Evolutionary conservation across 352 stramenopile genomes (phyloP).

Genomic region (Phytopythium cucurbitacearum): DNA sequence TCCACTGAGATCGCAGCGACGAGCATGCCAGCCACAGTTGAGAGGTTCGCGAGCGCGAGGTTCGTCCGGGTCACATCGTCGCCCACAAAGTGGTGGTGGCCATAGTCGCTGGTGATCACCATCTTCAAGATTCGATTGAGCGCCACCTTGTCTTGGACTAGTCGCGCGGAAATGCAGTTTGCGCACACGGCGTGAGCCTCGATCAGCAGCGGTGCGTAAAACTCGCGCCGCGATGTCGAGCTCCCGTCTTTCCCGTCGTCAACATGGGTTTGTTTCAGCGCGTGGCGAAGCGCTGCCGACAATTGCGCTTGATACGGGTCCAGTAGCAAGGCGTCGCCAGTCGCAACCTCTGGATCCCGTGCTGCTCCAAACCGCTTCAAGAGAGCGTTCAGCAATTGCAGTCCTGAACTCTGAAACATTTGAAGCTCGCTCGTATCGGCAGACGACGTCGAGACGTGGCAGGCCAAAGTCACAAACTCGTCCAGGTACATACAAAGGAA

Average conservation of each 20-base stretch:
- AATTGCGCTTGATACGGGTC: constrained; percentile 84
- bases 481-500: constrained; percentile 87
- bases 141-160: constrained; percentile 73
- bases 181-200: constrained; percentile 66
- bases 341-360: constrained; percentile 63
- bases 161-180: constrained; percentile 36
- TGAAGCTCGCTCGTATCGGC: constrained; percentile 67
- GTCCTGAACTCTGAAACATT: constrained; percentile 70
- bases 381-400: constrained; percentile 65
- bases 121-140: constrained; percentile 62
- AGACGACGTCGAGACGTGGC: constrained; percentile 68
- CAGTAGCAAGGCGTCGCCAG: constrained; percentile 51
- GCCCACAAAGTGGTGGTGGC: constrained; percentile 54
- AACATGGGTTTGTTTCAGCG: constrained; percentile 51
- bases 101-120: constrained; percentile 52
- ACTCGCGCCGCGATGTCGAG: constrained; percentile 9
- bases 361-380: constrained; percentile 50
- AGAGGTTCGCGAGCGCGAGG: constrained; percentile 58
- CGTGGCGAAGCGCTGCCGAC: constrained; percentile 71
- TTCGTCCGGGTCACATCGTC: constrained; percentile 51
- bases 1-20: constrained; percentile 12
- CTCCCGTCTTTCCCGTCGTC: constrained; percentile 14
- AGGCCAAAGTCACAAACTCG: constrained; percentile 83
- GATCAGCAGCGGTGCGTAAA: constrained; percentile 66
- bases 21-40: constrained; percentile 53